Percentiles rank a stretch among this genome's conserved stretches.
phyloP scores from a whole-genome alignment of 305 asterid genomes.

The Rubia peregrina region DNA sequence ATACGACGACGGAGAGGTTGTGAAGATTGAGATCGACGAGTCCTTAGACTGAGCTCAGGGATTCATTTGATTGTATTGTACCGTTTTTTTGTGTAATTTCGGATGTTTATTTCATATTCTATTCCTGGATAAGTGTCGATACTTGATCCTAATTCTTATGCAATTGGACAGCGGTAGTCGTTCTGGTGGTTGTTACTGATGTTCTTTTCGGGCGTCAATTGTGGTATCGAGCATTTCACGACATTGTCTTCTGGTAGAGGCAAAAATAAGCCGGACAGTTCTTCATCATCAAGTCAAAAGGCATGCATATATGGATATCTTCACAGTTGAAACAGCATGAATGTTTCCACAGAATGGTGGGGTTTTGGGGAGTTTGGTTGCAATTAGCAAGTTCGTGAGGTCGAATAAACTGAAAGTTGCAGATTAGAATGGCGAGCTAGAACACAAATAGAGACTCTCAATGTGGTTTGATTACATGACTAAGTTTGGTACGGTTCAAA shows the following conservation, averaged over 20 bases:
- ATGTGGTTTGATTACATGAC: no score
- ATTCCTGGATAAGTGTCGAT: neutral
- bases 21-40: conserved; percentile 72
- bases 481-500: no score
- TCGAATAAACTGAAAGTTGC: no score
- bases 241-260: neutral
- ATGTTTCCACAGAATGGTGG: neutral
- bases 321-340: neutral
- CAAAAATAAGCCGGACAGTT: no score
- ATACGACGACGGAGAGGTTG: conserved; percentile 73
- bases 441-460: no score
- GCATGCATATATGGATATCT: no score
- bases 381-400: no score
- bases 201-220: neutral
- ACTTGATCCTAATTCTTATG: neutral
- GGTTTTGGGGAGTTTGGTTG: neutral
- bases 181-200: neutral
- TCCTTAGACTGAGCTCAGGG: conserved; percentile 24
- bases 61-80: conserved; percentile 17
- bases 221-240: neutral
- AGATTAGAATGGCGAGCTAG: no score
- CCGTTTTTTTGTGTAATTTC: conserved; percentile 4
- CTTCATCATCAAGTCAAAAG: no score
- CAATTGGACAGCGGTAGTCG: neutral
- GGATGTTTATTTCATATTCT: neutral